Evolutionary conservation across 208 protist genomes (phyloP).

Genomic region (Trypanosoma brucei): DNA sequence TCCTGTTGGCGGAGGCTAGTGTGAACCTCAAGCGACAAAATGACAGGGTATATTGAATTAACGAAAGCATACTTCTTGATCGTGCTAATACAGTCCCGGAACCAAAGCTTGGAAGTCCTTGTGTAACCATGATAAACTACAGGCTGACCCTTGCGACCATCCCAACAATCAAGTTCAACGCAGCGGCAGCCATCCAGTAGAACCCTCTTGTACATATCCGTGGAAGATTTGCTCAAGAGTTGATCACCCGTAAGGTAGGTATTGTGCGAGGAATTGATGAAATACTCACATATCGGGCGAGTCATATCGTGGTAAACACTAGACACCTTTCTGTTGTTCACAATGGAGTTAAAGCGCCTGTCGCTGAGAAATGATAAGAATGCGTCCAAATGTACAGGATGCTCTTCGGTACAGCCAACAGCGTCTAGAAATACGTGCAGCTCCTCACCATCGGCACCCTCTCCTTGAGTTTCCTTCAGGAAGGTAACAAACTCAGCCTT

Average conservation of each 20-base stretch:
- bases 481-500: conserved; percentile 40
- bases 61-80: conserved; percentile 44
- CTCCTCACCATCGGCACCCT: conserved; percentile 26
- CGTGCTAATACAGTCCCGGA: conserved; percentile 25
- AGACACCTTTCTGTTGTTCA: conserved; percentile 28
- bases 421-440: conserved; percentile 34
- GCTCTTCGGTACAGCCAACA: conserved; percentile 32
- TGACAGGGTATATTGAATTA: conserved; percentile 36
- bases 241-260: conserved; percentile 87
- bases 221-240: conserved; percentile 32
- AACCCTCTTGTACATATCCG: conserved; percentile 32
- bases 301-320: conserved; percentile 83
- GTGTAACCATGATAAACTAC: conserved; percentile 55
- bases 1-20: conserved; percentile 29
- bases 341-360: conserved; percentile 25
- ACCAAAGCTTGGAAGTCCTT: conserved; percentile 35
- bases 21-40: conserved; percentile 50
- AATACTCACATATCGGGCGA: conserved; percentile 62
- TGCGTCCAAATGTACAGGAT: conserved; percentile 25
- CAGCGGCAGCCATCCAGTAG: conserved; percentile 38
- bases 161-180: conserved; percentile 55
- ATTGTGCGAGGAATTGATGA: conserved; percentile 81
- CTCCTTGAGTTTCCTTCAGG: conserved; percentile 37
- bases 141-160: conserved; percentile 33
- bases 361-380: conserved; percentile 47